Conservation (phyloP, 495 filamentous ascomycete species). For the Bryoglossum gracile region DNA sequence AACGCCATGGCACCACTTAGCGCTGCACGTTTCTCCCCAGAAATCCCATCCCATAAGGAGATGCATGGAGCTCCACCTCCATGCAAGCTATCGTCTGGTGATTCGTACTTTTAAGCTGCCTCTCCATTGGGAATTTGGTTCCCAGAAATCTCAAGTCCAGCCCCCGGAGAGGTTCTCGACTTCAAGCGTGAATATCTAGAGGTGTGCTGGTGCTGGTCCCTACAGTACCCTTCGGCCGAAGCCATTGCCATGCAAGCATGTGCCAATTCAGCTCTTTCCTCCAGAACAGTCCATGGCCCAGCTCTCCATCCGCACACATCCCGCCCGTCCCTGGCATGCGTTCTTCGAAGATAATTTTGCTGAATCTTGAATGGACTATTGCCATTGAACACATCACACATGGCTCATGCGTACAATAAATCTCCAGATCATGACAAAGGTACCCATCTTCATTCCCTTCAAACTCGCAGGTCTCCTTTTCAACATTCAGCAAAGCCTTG, state of each 20-base stretch:
- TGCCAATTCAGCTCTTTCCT: slow-evolving; percentile 92
- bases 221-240: not conserved
- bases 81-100: no score
- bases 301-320: slow-evolving; percentile 41
- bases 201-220: not conserved
- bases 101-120: no score
- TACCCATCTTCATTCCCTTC: slow-evolving; percentile 56
- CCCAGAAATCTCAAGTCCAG: no score
- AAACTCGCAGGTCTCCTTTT: slow-evolving; percentile 14
- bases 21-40: no score
- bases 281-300: slow-evolving; percentile 84
- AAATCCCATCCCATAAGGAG: no score
- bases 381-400: slow-evolving; percentile 97
- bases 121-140: no score
- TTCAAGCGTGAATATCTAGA: not conserved
- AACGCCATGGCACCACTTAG: no score
- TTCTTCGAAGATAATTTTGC: slow-evolving; percentile 67
- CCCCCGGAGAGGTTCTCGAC: no score
- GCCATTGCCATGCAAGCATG: slow-evolving; percentile 65
- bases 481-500: slow-evolving; percentile 16
- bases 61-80: no score
- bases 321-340: slow-evolving; percentile 55
- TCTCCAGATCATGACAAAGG: slow-evolving; percentile 81
- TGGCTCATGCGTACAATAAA: slow-evolving; percentile 90
- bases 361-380: slow-evolving; percentile 83